Evolutionary conservation across 2,329 filamentous ascomycete genomes (phyloP).

Genomic region (Aspergillus pseudoglaucus): DNA sequence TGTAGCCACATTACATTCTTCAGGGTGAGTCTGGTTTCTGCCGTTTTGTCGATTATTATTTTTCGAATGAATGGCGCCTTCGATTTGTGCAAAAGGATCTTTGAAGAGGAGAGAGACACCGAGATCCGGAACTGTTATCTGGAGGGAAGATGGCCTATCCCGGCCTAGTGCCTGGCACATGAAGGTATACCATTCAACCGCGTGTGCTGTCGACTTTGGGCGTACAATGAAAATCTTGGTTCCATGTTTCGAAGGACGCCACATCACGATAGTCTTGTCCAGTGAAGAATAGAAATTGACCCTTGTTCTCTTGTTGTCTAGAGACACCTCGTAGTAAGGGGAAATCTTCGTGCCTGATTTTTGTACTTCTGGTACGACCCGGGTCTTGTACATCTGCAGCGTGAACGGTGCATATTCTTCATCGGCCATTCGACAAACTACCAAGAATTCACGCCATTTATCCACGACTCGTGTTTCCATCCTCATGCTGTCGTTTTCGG

Average conservation of each 20-base stretch:
- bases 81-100: constrained; percentile 52
- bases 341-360: constrained; percentile 47
- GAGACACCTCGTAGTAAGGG: constrained; percentile 52
- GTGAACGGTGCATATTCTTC: constrained; percentile 50
- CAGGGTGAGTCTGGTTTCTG: constrained; percentile 29
- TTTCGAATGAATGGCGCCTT: constrained; percentile 31
- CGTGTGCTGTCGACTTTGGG: constrained; percentile 53
- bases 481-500: constrained; percentile 56
- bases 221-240: constrained; percentile 58
- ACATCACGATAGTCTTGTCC: constrained; percentile 62
- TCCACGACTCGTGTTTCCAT: constrained; percentile 54
- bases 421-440: constrained; percentile 54
- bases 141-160: constrained; percentile 49
- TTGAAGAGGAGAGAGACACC: constrained; percentile 53
- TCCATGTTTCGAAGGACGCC: constrained; percentile 48
- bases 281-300: constrained; percentile 61
- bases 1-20: constrained; percentile 48
- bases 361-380: constrained; percentile 57
- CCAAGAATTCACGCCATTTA: constrained; percentile 60
- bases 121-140: constrained; percentile 58
- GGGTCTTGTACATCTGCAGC: constrained; percentile 56
- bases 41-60: constrained; percentile 42
- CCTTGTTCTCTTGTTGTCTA: constrained; percentile 47
- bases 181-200: constrained; percentile 65
- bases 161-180: constrained; percentile 55